Conservation (phyloP, 208 protist species). For the Herpetomonas samuelpessoai region DNA sequence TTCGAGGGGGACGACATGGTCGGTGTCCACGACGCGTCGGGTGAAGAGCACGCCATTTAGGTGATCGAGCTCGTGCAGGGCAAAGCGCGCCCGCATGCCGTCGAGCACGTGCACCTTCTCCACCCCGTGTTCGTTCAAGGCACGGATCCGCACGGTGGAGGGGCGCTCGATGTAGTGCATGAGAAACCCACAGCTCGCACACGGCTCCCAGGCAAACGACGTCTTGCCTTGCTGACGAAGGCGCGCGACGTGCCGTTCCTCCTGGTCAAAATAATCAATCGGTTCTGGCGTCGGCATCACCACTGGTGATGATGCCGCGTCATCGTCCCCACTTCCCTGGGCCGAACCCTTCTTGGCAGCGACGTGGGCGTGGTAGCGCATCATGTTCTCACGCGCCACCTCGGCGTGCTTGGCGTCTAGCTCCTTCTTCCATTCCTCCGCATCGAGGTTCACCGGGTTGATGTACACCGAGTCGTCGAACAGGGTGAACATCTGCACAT, state of each 20-base stretch:
- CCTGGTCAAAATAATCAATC: slow-evolving; percentile 33
- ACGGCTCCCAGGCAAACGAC: slow-evolving; percentile 88
- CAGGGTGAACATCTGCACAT: slow-evolving; percentile 87
- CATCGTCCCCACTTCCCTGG: too few relatives aligned
- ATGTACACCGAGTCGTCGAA: slow-evolving; percentile 83
- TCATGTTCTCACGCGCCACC: neutral
- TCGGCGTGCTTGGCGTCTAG: slow-evolving; percentile 13
- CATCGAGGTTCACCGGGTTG: slow-evolving; percentile 81
- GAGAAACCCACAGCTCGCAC: slow-evolving; percentile 84
- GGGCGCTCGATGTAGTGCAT: slow-evolving; percentile 92
- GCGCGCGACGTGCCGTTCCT: slow-evolving; percentile 49
- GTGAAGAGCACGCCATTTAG: slow-evolving; percentile 83
- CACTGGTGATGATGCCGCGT: too few relatives aligned
- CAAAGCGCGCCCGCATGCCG: slow-evolving; percentile 78
- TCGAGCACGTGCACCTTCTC: slow-evolving; percentile 42
- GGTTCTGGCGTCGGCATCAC: neutral
- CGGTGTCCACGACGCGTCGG: slow-evolving; percentile 76
- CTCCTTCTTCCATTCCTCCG: slow-evolving; percentile 32
- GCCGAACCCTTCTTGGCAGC: neutral
- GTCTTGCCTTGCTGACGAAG: slow-evolving; percentile 50
- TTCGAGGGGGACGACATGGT: slow-evolving; percentile 86
- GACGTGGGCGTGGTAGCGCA: neutral
- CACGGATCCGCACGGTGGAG: slow-evolving; percentile 47
- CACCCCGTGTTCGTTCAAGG: slow-evolving; percentile 39
- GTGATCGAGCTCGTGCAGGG: slow-evolving; percentile 86